Evolutionary conservation across 768 basidiomycete genomes (phyloP), one percentile per base, ranked within the genome.

Genomic region (Cubamyces lactineus): DNA sequence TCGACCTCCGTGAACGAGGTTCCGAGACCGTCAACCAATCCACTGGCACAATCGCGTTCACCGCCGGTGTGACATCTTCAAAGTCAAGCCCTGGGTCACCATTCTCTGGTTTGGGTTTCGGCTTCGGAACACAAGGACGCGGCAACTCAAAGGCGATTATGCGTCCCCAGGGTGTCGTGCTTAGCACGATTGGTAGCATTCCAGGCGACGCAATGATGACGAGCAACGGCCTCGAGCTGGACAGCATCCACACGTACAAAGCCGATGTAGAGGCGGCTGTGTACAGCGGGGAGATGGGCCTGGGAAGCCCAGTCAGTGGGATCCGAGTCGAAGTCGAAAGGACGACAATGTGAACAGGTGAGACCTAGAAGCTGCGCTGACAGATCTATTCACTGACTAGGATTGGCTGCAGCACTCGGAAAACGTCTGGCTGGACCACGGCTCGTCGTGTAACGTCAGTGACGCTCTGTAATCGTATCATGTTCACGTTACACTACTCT

Each of bases 1-100:
- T 92, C 59, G 91, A 92, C 71, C 83, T 92, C 63, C 88, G 88
- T 26, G 88, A 92, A 71, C 86, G 90, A 60, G 89, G 91, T 43
- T 89, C 89, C 0, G 88, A 91, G 70, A 91, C 90, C 8, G 87
- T 86, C 19, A 82, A 84, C 1, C 86, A 89, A 70, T 91, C 88
- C 11, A 68, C 69, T 2, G 70, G 70, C 11, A 71, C 68, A 1
- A 71, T 71, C 63, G 70, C 69, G 1, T 71, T 72, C 53, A 73
- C 70, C 17, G 68, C 70, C n/a, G 70, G 71, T n/a, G 58, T 63
- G 26, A 60, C 66, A 2, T 71, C 72, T 0, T 63, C 67, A 19
- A 71, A 71, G 62, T 71, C 72, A 28, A 70, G 57, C 41, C 71
- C 69, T 1, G 69, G 67, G 11, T 71, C 72, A 0, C 72, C 71